Evolutionary conservation across 306 rosid genomes (phyloP).

Genomic region (Glycine tomentella): DNA sequence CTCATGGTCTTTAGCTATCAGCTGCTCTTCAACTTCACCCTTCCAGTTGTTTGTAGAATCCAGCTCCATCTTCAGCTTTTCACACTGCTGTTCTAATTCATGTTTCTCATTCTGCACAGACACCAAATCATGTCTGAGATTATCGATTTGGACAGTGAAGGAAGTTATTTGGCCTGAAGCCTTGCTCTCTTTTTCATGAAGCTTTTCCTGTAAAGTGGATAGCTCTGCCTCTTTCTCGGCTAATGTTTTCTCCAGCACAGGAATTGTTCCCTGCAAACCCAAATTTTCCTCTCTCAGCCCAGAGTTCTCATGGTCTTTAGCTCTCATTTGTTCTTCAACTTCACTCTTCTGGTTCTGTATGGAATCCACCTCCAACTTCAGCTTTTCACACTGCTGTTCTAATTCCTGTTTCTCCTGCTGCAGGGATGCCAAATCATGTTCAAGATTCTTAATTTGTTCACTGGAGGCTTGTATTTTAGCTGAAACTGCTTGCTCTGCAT

Average conservation of each 20-base stretch:
- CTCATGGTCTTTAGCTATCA: constrained; percentile 49
- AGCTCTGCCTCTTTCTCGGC: constrained; percentile 47
- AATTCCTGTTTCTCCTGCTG: constrained; percentile 58
- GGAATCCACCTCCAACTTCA: constrained; percentile 54
- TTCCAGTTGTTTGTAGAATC: background rate
- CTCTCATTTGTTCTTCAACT: constrained; percentile 48
- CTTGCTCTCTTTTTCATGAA: constrained; percentile 39
- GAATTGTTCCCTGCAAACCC: constrained; percentile 41
- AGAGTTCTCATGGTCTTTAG: constrained; percentile 46
- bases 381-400: constrained; percentile 49
- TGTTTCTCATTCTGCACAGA: constrained; percentile 64
- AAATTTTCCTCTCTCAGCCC: constrained; percentile 50
- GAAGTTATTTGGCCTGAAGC: constrained; percentile 40
- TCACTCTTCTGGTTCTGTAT: constrained; percentile 21
- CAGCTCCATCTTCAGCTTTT: constrained; percentile 57
- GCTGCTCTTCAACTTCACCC: constrained; percentile 21
- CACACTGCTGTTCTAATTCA: constrained; percentile 46
- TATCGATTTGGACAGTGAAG: constrained; percentile 50
- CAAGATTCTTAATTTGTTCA: constrained; percentile 59
- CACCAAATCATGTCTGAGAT: constrained; percentile 56
- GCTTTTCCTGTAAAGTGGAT: constrained; percentile 43
- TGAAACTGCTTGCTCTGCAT: constrained; percentile 44
- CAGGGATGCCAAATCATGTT: constrained; percentile 58
- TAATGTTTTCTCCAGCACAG: constrained; percentile 47
- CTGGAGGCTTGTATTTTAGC: constrained; percentile 37